Evolutionary conservation across 2,329 filamentous ascomycete genomes (phyloP).

Genomic region (Lachnellula occidentalis): DNA sequence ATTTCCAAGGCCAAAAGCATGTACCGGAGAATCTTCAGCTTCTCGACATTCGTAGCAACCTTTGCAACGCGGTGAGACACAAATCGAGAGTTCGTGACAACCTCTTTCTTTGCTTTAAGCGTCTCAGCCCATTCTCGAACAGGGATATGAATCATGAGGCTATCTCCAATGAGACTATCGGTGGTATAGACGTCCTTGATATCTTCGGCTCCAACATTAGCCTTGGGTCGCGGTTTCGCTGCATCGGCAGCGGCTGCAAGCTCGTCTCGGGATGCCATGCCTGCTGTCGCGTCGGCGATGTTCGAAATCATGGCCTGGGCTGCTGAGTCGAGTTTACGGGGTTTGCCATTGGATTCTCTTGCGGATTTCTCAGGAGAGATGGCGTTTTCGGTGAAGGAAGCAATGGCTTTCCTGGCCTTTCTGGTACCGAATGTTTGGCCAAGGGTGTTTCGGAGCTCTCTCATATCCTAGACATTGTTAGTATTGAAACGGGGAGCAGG

Average conservation of each 20-base stretch:
- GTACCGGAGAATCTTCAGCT: conserved; percentile 56
- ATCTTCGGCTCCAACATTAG: conserved; percentile 61
- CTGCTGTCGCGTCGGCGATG: conserved; percentile 55
- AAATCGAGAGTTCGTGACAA: conserved; percentile 55
- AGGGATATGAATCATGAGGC: conserved; percentile 61
- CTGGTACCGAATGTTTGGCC: conserved; percentile 79
- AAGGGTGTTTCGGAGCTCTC: conserved; percentile 61
- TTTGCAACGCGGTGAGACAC: conserved; percentile 55
- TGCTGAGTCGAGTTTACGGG: conserved; percentile 49
- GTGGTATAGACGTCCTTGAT: conserved; percentile 70
- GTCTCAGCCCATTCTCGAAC: conserved; percentile 71
- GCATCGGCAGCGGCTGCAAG: conserved; percentile 60
- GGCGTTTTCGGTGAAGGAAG: conserved; percentile 63
- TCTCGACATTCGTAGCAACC: conserved; percentile 46
- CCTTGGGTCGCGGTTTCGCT: conserved; percentile 66
- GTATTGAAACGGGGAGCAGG: conserved; percentile 18
- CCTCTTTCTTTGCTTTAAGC: conserved; percentile 50
- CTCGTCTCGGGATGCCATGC: conserved; percentile 62
- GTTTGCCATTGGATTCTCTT: conserved; percentile 33
- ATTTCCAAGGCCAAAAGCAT: conserved; percentile 53
- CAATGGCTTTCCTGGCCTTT: conserved; percentile 75
- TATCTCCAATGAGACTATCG: conserved; percentile 58
- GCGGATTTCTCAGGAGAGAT: conserved; percentile 42
- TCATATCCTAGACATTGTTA: conserved; percentile 42
- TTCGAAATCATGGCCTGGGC: conserved; percentile 56